phyloP scores from a whole-genome alignment of 495 filamentous ascomycete species.

The Xylaria telfairii region DNA sequence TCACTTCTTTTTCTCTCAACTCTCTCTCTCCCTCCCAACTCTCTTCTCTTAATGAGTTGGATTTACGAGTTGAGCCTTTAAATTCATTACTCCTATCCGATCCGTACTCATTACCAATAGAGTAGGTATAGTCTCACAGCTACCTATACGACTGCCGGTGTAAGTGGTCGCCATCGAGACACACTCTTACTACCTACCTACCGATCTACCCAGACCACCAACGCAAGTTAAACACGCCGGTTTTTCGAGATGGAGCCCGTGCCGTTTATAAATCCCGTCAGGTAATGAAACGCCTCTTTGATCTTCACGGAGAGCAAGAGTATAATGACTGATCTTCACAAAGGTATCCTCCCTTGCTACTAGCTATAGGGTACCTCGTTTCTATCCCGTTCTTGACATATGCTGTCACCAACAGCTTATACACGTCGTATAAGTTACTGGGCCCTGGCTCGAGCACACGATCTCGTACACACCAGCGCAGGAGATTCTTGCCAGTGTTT shows the following conservation, averaged over 20 bases:
- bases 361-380: slow-evolving; percentile 43
- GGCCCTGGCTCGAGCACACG: slow-evolving; percentile 54
- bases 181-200: background rate
- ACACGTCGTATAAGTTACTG: slow-evolving; percentile 51
- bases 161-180: background rate
- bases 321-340: background rate
- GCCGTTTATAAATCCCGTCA: slow-evolving; percentile 37
- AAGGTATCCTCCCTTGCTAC: slow-evolving; percentile 48
- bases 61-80: background rate
- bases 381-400: slow-evolving; percentile 46
- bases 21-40: background rate
- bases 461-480: slow-evolving; percentile 49
- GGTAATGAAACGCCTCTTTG: slow-evolving; percentile 25
- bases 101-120: background rate
- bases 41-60: background rate
- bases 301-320: background rate
- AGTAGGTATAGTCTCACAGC: background rate
- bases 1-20: background rate
- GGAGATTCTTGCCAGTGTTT: slow-evolving; percentile 49
- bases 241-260: slow-evolving; percentile 43
- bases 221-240: background rate
- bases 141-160: background rate
- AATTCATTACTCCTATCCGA: background rate
- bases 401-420: slow-evolving; percentile 46
- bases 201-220: background rate